Conservation (phyloP, 2,329 filamentous ascomycete species). For the Penicillium griseofulvum region DNA sequence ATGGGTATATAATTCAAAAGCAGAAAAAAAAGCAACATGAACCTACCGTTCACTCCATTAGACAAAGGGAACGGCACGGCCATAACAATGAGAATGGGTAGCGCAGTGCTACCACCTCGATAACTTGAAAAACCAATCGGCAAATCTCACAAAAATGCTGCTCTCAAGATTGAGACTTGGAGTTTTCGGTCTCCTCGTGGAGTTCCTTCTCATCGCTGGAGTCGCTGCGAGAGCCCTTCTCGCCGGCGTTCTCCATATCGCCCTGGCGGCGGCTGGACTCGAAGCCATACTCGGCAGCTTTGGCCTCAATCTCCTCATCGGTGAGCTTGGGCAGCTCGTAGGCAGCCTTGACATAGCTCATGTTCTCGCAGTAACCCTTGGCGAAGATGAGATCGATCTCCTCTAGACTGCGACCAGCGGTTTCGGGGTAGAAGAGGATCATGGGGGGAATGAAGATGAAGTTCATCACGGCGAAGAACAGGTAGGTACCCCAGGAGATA, state of each 20-base stretch:
- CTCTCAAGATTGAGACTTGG: not conserved
- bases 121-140: not conserved
- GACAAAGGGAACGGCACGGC: not conserved
- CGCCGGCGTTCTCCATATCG: conserved; percentile 16
- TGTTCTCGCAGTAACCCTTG: conserved; percentile 45
- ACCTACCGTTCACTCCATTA: conserved; percentile 1
- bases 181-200: conserved; percentile 4
- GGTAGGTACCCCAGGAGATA: conserved; percentile 45
- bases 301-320: conserved; percentile 36
- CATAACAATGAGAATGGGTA: conserved; percentile 8
- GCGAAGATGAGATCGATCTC: conserved; percentile 48
- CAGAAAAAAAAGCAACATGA: conserved; percentile 4
- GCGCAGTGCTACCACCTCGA: conserved; percentile 14
- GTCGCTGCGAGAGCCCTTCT: conserved; percentile 21
- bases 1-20: conserved; percentile 16
- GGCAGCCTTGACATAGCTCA: conserved; percentile 38
- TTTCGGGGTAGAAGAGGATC: conserved; percentile 56
- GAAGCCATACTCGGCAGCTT: conserved; percentile 35
- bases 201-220: conserved; percentile 17
- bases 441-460: conserved; percentile 51
- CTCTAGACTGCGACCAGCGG: conserved; percentile 45
- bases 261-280: conserved; percentile 5
- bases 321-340: conserved; percentile 34
- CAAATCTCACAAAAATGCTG: not conserved
- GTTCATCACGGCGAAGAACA: conserved; percentile 46